Evolutionary conservation across 257 asterid genomes (phyloP).

Genomic region (Solanum sejunctum): DNA sequence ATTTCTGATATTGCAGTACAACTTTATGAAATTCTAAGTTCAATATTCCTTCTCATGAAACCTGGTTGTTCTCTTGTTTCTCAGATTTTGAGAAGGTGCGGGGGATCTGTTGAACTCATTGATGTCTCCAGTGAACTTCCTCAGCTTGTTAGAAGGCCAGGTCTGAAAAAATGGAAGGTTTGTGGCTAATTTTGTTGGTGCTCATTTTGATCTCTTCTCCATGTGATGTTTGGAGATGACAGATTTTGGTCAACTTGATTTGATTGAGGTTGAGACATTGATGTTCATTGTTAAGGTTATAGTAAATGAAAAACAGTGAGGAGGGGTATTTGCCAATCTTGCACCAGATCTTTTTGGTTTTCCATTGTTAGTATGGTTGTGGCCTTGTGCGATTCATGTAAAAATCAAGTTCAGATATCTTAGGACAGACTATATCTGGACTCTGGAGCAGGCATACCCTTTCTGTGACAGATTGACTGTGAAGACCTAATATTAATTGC

Average conservation of each 20-base stretch:
- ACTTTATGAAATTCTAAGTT: not conserved
- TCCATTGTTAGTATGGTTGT: not conserved
- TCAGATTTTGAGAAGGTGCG: conserved; percentile 77
- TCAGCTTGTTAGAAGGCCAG: conserved; percentile 84
- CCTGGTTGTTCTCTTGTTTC: conserved; percentile 7
- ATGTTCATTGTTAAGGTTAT: not conserved
- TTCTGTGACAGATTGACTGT: not conserved
- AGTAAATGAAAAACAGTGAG: not conserved
- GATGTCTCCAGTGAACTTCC: conserved; percentile 86
- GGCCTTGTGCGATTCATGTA: not conserved
- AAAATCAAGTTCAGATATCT: not conserved
- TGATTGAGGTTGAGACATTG: not conserved
- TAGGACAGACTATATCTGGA: not conserved
- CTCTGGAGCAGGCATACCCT: not conserved
- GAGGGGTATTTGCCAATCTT: not conserved
- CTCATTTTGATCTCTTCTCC: not conserved
- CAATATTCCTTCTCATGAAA: not conserved
- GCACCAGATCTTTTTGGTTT: not conserved
- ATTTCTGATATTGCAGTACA: not conserved
- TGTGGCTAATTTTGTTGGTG: not conserved
- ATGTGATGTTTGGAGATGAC: not conserved
- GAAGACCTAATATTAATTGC: not conserved
- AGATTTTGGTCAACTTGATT: not conserved
- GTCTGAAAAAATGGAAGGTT: conserved; percentile 90
- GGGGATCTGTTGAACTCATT: conserved; percentile 66